Base-by-base conservation (phyloP, 768 basidiomycete species). In the Tricholoma sp. region DNA sequence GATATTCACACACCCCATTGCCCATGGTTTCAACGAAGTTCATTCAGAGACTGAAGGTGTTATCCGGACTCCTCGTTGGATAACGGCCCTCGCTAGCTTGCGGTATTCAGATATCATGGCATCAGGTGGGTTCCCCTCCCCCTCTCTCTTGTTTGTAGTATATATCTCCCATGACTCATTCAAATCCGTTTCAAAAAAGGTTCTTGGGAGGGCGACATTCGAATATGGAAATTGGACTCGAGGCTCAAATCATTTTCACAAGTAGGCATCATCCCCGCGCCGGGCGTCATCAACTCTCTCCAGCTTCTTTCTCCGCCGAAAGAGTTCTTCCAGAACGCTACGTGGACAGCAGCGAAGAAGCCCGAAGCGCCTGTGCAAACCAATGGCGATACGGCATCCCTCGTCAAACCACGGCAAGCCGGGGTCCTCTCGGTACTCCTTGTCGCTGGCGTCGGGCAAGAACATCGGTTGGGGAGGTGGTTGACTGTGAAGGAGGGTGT, bases 381-480 rank as follows among this genome's bases (percentile, higher is more conserved):
- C 6, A 56, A 54, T 14, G 22, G 50, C 10, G 18, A 24, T 10
- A 32, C 24, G 2, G 24, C 5, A 3, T 3, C 24, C n/a, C n/a
- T n/a, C 1, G 57, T 45, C 63, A 71, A 29, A 58, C 61, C 21
- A 43, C 61, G 52, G 54, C 63, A 61, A 54, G 60, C 63, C 56
- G 61, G 46, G 11, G 62, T 46, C 52, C 69, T 1, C 63, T 66
- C 75, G 2, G 66, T 82, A 53, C 72, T 95, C 55, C 68, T 99
- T 34, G 82, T 93, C 14, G 94, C 85, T 5, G 91, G 88, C 9
- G 68, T 93, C 16, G 91, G 89, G 2, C 90, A 94, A 67, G 97
- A 99, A 69, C 91, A 88, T 67, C 82, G 91, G 57, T 69, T 96
- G 34, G 96, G 97, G 2, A 78, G 97, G 60, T 99, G 97, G 96